Evolutionary conservation across 2,329 filamentous ascomycete species (phyloP), one percentile per base, ranked within the genome.

Genomic region (Aureobasidium melanogenum): DNA sequence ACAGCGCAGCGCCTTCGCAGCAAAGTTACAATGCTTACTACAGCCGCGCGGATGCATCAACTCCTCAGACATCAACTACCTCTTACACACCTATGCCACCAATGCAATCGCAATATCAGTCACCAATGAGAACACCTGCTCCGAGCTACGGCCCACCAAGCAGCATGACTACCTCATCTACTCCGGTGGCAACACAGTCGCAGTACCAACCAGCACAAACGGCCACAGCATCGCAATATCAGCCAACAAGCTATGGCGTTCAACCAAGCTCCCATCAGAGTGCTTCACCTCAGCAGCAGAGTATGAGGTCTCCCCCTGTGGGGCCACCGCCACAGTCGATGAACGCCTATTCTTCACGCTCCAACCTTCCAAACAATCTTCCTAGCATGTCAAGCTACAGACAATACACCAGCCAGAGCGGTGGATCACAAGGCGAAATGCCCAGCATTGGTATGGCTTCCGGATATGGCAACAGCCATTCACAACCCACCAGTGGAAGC

Each of bases 11-110:
- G 41, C 64, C 62, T 22, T 58, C 64, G 14, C 66, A 69, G 57
- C 43, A 48, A 19, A 71, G 70, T 43, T 63, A 63, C 9, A 63
- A 62, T 56, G 30, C 12, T 10, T 69, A 69, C 63, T 71, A 72
- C 64, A 63, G 64, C 46, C 56, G 57, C n/a, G 67, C 65, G 24
- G 54, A 46, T 28, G 56, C 64, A 8, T 58, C 65, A 1, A 66
- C 67, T 26, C 52, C 54, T 7, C 68, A 69, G 60, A 61, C 67
- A 38, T 63, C 67, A 1, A 56, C 36, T 14, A 36, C 36, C 39
- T 36, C 59, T 17, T 61, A 61, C 32, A 30, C 59, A 2, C 59
- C 59, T 2, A 61, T 61, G 59, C 59, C 48, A 22, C 47, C 59
- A 3, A 36, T 39, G 28, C 59, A 52, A n/a, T 61, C 48, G 14